Evolutionary conservation across 2,329 filamentous ascomycete genomes (phyloP).

Genomic region (Diaporthe vexans): DNA sequence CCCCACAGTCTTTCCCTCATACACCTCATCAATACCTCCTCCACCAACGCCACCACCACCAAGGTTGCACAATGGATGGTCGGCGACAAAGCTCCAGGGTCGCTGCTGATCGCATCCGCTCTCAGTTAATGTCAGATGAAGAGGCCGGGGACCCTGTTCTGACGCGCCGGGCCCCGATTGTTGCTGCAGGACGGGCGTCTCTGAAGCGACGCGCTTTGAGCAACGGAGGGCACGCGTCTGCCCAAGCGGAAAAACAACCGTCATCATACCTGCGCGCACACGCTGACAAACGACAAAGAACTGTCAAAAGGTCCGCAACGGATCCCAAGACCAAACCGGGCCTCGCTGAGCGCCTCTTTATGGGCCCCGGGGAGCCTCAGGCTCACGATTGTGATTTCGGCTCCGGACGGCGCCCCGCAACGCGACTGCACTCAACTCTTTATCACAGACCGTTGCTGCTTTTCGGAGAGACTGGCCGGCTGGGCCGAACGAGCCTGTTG

Average conservation of each 20-base stretch:
- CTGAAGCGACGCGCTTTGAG: conserved; percentile 20
- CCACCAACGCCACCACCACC: neutral
- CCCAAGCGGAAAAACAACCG: neutral
- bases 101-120: conserved; percentile 35
- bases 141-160: neutral
- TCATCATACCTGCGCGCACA: neutral
- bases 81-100: conserved; percentile 36
- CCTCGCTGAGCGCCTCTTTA: conserved; percentile 46
- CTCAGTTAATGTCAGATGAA: conserved; percentile 29
- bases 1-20: too few relatives aligned
- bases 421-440: conserved; percentile 52
- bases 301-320: neutral
- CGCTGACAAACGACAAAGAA: conserved; percentile 22
- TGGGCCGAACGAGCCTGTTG: conserved; percentile 56
- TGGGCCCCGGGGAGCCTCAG: conserved; percentile 8
- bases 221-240: conserved; percentile 19
- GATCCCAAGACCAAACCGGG: conserved; percentile 20
- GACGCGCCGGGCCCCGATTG: neutral
- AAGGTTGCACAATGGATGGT: conserved; percentile 1
- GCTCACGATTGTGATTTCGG: conserved; percentile 45
- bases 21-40: too few relatives aligned
- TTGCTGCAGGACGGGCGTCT: neutral
- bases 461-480: conserved; percentile 50
- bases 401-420: neutral
- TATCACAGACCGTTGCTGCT: conserved; percentile 68